Percentiles rank a stretch among this genome's conserved stretches.
Evolutionary conservation across 768 basidiomycete genomes (phyloP).

Genomic region (Grammothele lineata): DNA sequence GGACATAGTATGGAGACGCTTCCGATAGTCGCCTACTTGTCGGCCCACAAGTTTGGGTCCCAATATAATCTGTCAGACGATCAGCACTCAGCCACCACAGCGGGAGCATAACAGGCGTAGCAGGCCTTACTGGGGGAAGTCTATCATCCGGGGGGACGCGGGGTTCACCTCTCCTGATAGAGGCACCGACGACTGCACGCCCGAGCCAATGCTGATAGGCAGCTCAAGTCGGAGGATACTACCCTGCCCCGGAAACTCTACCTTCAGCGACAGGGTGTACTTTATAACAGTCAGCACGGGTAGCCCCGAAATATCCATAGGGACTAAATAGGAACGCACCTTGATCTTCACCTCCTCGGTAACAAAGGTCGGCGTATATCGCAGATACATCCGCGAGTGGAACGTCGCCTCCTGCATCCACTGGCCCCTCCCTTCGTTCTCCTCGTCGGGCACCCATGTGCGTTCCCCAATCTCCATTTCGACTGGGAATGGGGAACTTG

Average conservation of each 20-base stretch:
- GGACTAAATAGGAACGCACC: slow-evolving; percentile 9
- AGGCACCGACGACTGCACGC: slow-evolving; percentile 6
- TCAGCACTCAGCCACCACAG: too few species aligned
- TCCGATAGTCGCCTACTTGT: too few species aligned
- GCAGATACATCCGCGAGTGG: slow-evolving; percentile 9
- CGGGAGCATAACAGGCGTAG: not conserved
- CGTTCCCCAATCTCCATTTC: slow-evolving; percentile 15
- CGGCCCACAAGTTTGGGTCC: not conserved
- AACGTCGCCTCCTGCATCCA: slow-evolving; percentile 19
- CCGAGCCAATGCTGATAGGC: slow-evolving; percentile 14
- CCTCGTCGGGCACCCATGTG: slow-evolving; percentile 15
- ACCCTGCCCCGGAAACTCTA: slow-evolving; percentile 19
- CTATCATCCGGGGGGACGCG: not conserved
- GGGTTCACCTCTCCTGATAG: not conserved
- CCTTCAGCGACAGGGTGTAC: slow-evolving; percentile 13
- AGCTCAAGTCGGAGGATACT: slow-evolving; percentile 16
- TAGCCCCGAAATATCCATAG: too few species aligned
- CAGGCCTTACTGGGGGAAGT: slow-evolving; percentile 6
- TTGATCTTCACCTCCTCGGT: slow-evolving; percentile 11
- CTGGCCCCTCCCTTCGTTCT: slow-evolving; percentile 5
- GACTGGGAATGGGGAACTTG: slow-evolving; percentile 7
- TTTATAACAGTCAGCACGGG: not conserved
- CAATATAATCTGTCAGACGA: slow-evolving; percentile 5
- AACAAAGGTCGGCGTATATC: slow-evolving; percentile 13
- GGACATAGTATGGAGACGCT: too few species aligned